These are phyloP conservation scores for Colletotrichum ledebouriae DNA, from an alignment of 2,329 filamentous ascomycete genomes.

Conservation along the genomic window DNA sequence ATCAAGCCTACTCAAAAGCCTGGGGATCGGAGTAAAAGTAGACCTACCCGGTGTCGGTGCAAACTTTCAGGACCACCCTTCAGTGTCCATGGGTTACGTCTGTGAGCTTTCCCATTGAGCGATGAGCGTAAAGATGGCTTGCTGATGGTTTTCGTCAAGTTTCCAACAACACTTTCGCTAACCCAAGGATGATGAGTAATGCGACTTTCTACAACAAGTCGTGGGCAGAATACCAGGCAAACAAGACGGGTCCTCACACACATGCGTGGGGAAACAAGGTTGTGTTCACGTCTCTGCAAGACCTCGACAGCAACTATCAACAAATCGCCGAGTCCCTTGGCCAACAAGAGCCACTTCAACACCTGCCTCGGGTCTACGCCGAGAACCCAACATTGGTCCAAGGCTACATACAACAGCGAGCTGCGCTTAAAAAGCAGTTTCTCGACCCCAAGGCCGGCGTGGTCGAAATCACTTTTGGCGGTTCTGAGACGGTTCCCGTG, in stretches of 20 bases:
- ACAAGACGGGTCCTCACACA: slow-evolving; percentile 46
- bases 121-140: background rate
- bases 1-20: slow-evolving; percentile 49
- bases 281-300: slow-evolving; percentile 43
- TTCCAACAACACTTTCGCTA: slow-evolving; percentile 36
- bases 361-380: slow-evolving; percentile 44
- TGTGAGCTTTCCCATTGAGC: slow-evolving; percentile 38
- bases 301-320: slow-evolving; percentile 35
- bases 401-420: slow-evolving; percentile 41
- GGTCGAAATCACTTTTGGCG: slow-evolving; percentile 44
- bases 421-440: slow-evolving; percentile 41
- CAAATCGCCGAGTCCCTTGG: slow-evolving; percentile 33
- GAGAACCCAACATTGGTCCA: slow-evolving; percentile 39
- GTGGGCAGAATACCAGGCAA: slow-evolving; percentile 44
- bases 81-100: slow-evolving; percentile 51
- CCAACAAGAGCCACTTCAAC: slow-evolving; percentile 42
- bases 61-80: slow-evolving; percentile 56
- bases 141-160: background rate
- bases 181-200: slow-evolving; percentile 44
- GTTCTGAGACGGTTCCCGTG: slow-evolving; percentile 36
- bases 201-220: slow-evolving; percentile 44
- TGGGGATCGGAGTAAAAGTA: slow-evolving; percentile 64
- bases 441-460: slow-evolving; percentile 41
- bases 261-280: slow-evolving; percentile 44
- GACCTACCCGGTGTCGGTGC: slow-evolving; percentile 62